Evolutionary conservation across 257 asterid genomes (phyloP), one percentile per base, ranked within the genome.

Genomic region (Parsonsia alboflavescens): DNA sequence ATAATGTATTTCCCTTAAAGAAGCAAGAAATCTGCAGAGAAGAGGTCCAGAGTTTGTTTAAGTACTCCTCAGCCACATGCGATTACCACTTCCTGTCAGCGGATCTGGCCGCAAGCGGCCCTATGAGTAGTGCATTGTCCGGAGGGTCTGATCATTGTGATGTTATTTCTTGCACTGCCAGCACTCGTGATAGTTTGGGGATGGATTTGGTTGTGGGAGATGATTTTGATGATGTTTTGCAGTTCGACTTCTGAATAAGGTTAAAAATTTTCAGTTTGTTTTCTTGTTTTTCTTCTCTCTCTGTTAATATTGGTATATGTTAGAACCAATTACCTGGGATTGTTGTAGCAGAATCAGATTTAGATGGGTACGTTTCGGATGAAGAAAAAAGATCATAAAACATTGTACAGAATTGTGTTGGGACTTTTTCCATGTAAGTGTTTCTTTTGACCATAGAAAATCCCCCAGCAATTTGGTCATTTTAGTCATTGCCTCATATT

Each of bases 11-110:
- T 45, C 50, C 70, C 49, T 36, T 19, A 6, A 45, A 68, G 57
- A 83, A 86, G 46, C 78, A 65, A 62, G 85, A 79, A 69, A 67
- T 6, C 17, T 3, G 39, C 39, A 63, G 54, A 26, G 82, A 74
- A 9, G 74, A 59, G 49, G 58, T 56, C 54, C 33, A 6, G 39
- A 44, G 45, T 45, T 75, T 67, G 3, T 52, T 30, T 57, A 12
- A 68, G 30, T 28, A 65, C 63, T 36, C 79, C 46, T 58, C 79
- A 73, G 63, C 82, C 46, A 57, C 77, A 70, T 74, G 80, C 6
- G 75, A 75, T 64, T 65, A 57, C 73, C 33, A 46, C 28, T 26
- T 44, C 16, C 41, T 63, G 6, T 52, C 72, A 21, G 6, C 56
- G n/a, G 56, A 50, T 0, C 17, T 49, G 17, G 57, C 26, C 65